These are phyloP conservation scores for Cynara cardunculus DNA, from an alignment of 129 eudicot genomes.

Conservation along the genomic window DNA sequence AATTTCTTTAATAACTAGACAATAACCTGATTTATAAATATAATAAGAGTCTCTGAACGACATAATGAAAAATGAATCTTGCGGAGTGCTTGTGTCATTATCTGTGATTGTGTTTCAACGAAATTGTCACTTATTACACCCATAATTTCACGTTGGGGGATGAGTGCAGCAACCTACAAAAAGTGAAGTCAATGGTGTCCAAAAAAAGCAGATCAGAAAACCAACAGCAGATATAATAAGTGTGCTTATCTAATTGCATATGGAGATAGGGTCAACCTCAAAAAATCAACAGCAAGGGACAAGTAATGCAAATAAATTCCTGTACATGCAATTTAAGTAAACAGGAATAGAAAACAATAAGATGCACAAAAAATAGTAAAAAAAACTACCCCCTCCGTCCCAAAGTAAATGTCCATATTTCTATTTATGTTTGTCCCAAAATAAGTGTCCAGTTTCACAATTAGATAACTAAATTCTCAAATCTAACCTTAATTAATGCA, in stretches of 20 bases:
- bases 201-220: constrained; percentile 5
- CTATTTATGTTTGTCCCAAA: too few species aligned
- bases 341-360: background rate
- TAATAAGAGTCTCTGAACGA: constrained; percentile 68
- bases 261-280: background rate
- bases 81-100: constrained; percentile 87
- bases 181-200: background rate
- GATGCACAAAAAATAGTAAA: background rate
- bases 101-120: constrained; percentile 47
- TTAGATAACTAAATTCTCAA: too few species aligned
- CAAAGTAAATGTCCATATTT: too few species aligned
- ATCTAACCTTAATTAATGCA: too few species aligned
- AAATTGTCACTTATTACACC: constrained; percentile 29
- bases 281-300: background rate
- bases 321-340: too few species aligned
- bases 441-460: too few species aligned
- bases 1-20: background rate
- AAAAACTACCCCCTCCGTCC: too few species aligned
- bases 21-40: constrained; percentile 91
- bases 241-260: background rate
- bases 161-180: constrained; percentile 93
- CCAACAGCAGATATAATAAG: background rate
- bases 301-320: background rate
- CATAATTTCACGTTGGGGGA: constrained; percentile 75
- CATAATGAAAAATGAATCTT: constrained; percentile 79